A percentile compares a stretch with the other conserved stretches of the same genome.
Conservation (phyloP, 2,329 filamentous ascomycete genomes). For the Apiospora malaysiana region DNA sequence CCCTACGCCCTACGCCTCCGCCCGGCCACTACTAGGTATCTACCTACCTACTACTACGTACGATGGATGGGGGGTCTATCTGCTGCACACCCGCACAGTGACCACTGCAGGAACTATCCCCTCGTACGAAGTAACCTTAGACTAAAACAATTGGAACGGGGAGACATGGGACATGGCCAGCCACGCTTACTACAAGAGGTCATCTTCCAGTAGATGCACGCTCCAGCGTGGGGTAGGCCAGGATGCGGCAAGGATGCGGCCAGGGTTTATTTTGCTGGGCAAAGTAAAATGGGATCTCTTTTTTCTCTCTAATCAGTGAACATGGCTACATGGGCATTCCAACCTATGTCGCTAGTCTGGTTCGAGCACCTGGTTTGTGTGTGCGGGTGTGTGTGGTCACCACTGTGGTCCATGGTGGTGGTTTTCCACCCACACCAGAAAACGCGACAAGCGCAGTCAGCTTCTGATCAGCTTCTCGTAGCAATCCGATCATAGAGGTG, state of each 20-base stretch:
- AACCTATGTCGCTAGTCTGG: background rate
- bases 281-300: conserved; percentile 5
- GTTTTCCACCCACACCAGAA: conserved; percentile 13
- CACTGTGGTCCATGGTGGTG: too few relatives aligned
- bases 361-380: background rate
- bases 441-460: conserved; percentile 17
- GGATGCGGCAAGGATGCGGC: background rate
- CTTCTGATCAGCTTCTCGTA: conserved; percentile 13
- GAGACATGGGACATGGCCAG: background rate
- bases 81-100: conserved; percentile 8
- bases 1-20: background rate
- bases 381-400: too few relatives aligned
- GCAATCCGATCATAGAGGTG: conserved; percentile 6
- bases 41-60: background rate
- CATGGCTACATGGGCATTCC: background rate
- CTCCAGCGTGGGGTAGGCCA: conserved; percentile 11
- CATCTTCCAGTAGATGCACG: conserved; percentile 16
- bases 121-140: background rate
- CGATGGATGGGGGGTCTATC: conserved; percentile 10
- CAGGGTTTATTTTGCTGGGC: conserved; percentile 3
- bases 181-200: conserved; percentile 15
- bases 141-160: conserved; percentile 16
- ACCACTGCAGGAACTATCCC: conserved; percentile 13
- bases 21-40: background rate
- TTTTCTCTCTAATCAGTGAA: background rate